Conservation (phyloP, 1,284 basidiomycete species). For the Leccinum fuscescens region DNA sequence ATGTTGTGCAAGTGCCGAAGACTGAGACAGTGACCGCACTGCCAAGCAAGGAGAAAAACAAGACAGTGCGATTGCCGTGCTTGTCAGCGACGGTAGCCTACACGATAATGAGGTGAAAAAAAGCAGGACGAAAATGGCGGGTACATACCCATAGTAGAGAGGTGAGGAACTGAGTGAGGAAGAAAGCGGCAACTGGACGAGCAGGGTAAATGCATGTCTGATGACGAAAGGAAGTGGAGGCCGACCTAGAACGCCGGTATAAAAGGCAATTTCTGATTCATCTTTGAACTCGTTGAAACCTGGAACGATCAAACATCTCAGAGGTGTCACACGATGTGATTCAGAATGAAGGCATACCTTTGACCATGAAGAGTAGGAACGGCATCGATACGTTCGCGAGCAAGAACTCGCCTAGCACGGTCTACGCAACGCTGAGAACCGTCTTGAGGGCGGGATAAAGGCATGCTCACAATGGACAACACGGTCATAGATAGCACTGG, state of each 20-base stretch:
- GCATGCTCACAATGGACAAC: conserved; percentile 74
- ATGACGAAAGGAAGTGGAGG: conserved; percentile 10
- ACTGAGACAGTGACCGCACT: conserved; percentile 75
- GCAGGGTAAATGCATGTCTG: conserved; percentile 11
- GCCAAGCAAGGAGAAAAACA: conserved; percentile 83
- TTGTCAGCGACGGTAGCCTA: conserved; percentile 92
- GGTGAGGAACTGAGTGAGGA: conserved; percentile 88
- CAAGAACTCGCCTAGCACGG: conserved; percentile 91
- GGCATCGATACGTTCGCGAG: conserved; percentile 89
- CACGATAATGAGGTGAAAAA: conserved; percentile 1
- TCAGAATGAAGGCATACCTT: conserved; percentile 47
- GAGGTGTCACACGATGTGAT: conserved; percentile 9
- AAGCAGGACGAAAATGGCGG: conserved; percentile 1
- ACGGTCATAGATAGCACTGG: conserved; percentile 89
- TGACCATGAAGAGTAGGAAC: conserved; percentile 91
- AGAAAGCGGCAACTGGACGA: conserved; percentile 69
- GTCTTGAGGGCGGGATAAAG: neutral
- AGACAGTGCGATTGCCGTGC: conserved; percentile 83
- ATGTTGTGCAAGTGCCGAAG: conserved; percentile 84
- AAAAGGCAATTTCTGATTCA: conserved; percentile 79
- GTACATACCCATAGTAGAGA: conserved; percentile 79
- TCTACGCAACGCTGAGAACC: conserved; percentile 44
- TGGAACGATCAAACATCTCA: conserved; percentile 9
- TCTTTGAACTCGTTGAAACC: conserved; percentile 34
- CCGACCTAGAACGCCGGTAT: conserved; percentile 79